These are phyloP conservation scores for Wallemia ichthyophaga DNA, from an alignment of 1,284 basidiomycete species.

Conservation along the genomic window DNA sequence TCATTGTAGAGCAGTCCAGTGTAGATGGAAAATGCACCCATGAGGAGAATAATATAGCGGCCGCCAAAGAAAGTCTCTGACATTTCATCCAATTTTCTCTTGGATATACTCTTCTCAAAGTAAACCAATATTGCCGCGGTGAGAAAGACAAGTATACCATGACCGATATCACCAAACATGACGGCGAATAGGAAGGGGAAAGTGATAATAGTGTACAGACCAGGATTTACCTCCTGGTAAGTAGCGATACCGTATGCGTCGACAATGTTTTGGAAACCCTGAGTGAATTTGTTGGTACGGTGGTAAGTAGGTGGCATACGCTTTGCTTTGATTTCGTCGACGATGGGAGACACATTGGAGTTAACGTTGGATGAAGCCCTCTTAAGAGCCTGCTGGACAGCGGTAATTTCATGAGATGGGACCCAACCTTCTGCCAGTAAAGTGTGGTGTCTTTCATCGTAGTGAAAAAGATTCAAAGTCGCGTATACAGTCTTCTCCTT, in stretches of 20 bases:
- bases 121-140: conserved; percentile 59
- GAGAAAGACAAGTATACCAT: conserved; percentile 55
- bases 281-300: conserved; percentile 85
- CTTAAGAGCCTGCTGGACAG: conserved; percentile 61
- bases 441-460: conserved; percentile 75
- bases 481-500: conserved; percentile 92
- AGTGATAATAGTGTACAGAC: conserved; percentile 70
- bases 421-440: conserved; percentile 95
- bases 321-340: conserved; percentile 65
- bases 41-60: conserved; percentile 90
- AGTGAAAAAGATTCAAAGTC: conserved; percentile 78
- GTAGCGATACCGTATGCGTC: conserved; percentile 84
- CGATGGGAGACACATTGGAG: conserved; percentile 64
- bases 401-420: conserved; percentile 60
- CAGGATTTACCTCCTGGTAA: conserved; percentile 94
- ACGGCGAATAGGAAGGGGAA: conserved; percentile 98
- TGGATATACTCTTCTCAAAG: conserved; percentile 48
- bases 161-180: conserved; percentile 99
- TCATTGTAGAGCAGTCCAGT: conserved; percentile 98
- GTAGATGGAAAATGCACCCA: conserved; percentile 85
- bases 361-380: conserved; percentile 88
- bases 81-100: conserved; percentile 57
- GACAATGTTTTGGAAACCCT: conserved; percentile 92
- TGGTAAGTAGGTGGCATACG: conserved; percentile 89
- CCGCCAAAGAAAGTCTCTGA: conserved; percentile 75